Percentiles rank a stretch among this genome's conserved stretches.
Conservation (phyloP, 306 rosid species). For the Trichosanthes truncata region DNA sequence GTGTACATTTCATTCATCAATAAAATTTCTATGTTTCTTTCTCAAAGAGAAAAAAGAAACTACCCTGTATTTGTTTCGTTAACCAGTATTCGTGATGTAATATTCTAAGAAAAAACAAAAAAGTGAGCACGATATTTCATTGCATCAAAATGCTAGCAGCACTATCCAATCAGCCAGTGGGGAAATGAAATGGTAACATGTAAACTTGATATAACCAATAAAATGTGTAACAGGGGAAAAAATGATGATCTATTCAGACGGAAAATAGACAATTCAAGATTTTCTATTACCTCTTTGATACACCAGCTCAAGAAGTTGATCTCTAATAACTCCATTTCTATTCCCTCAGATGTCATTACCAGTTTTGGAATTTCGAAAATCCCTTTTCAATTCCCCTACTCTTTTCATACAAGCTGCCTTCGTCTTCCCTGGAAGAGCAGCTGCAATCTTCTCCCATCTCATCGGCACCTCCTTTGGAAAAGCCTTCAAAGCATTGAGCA, state of each 20-base stretch:
- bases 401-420: slow-evolving; percentile 81
- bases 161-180: not conserved
- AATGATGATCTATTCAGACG: not conserved
- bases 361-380: slow-evolving; percentile 67
- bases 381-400: slow-evolving; percentile 67
- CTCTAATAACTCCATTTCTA: slow-evolving; percentile 11
- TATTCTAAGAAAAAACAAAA: not conserved
- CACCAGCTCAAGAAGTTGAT: not conserved
- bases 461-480: slow-evolving; percentile 72
- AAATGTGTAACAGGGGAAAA: not conserved
- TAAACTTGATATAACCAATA: not conserved
- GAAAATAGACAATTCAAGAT: not conserved
- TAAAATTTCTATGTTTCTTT: no score
- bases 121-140: not conserved
- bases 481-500: slow-evolving; percentile 80
- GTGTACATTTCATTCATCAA: no score
- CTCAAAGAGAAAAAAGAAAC: no score
- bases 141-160: not conserved
- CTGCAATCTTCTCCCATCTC: slow-evolving; percentile 98
- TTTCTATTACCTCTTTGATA: slow-evolving; percentile 1
- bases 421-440: slow-evolving; percentile 78
- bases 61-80: not conserved
- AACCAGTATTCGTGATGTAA: not conserved
- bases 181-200: not conserved
- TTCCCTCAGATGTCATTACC: slow-evolving; percentile 19